Percentiles rank a stretch among this genome's conserved stretches.
Conservation (phyloP, 805 yeast genomes). For the Teunomyces kruisii region DNA sequence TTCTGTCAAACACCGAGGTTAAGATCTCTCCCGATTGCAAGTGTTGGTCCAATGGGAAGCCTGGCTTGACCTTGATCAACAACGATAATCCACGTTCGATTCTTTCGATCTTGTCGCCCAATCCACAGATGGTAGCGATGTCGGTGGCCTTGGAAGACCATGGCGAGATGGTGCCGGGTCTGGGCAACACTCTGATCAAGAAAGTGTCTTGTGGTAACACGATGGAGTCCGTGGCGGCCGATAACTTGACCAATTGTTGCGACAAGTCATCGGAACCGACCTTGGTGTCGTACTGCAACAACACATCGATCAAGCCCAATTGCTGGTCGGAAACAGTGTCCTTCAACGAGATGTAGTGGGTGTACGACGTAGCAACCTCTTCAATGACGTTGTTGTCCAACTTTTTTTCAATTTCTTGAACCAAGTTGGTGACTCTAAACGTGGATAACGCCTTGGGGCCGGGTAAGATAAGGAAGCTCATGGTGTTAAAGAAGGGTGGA, state of each 20-base stretch:
- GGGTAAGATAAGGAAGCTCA: conserved; percentile 51
- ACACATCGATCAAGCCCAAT: conserved; percentile 49
- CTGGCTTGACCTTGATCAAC: conserved; percentile 66
- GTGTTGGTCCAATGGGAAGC: conserved; percentile 61
- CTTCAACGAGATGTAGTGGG: conserved; percentile 75
- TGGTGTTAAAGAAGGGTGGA: conserved; percentile 1
- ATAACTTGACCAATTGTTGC: conserved; percentile 37
- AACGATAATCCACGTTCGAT: conserved; percentile 90
- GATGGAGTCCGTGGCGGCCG: conserved; percentile 25
- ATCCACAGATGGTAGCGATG: conserved; percentile 85
- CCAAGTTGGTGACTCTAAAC: conserved; percentile 76
- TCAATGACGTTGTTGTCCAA: conserved; percentile 63
- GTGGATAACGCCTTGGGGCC: conserved; percentile 91
- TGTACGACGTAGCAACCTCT: conserved; percentile 68
- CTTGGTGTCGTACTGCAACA: conserved; percentile 69
- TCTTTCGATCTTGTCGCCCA: conserved; percentile 67
- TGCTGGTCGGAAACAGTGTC: conserved; percentile 39
- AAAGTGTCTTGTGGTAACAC: conserved; percentile 40
- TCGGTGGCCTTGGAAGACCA: conserved; percentile 99
- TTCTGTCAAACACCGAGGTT: conserved; percentile 81
- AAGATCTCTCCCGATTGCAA: conserved; percentile 54
- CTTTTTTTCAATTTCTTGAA: conserved; percentile 68
- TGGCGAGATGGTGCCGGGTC: conserved; percentile 96
- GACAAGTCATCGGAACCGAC: conserved; percentile 52
- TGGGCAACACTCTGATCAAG: conserved; percentile 77